Conservation (phyloP, 2,329 filamentous ascomycete species). For the Fusarium pseudocircinatum region DNA sequence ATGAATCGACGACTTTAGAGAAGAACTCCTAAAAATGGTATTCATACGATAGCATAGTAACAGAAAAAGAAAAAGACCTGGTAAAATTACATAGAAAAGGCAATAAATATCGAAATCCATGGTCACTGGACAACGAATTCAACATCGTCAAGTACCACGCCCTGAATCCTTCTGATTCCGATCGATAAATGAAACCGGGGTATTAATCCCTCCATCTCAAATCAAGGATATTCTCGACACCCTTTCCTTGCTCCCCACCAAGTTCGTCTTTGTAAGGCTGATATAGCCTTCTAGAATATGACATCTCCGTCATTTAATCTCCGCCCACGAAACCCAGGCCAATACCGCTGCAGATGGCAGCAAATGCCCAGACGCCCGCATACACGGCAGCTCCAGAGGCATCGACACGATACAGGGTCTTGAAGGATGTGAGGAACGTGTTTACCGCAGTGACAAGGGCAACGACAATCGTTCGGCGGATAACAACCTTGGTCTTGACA, state of each 20-base stretch:
- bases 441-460: conserved; percentile 66
- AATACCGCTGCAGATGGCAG: conserved; percentile 68
- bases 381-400: conserved; percentile 75
- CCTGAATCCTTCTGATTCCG: conserved; percentile 21
- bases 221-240: conserved; percentile 18
- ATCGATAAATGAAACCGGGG: conserved; percentile 23
- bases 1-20: background rate
- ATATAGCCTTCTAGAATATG: conserved; percentile 10
- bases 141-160: conserved; percentile 15
- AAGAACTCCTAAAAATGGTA: conserved; percentile 2
- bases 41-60: conserved; percentile 16
- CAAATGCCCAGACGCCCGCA: conserved; percentile 77
- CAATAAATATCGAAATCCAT: conserved; percentile 1
- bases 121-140: background rate
- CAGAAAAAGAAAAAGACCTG: background rate
- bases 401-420: conserved; percentile 77
- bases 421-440: conserved; percentile 71
- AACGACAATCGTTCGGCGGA: conserved; percentile 70
- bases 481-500: conserved; percentile 68
- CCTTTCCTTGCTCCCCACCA: background rate
- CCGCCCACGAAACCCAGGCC: conserved; percentile 62
- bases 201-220: conserved; percentile 29
- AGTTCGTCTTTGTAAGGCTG: conserved; percentile 27
- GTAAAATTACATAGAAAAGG: conserved; percentile 4
- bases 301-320: conserved; percentile 42